Percentiles rank a stretch among this genome's conserved stretches.
Evolutionary conservation across 129 eudicot species (phyloP).

Genomic region (Tagetes patula): DNA sequence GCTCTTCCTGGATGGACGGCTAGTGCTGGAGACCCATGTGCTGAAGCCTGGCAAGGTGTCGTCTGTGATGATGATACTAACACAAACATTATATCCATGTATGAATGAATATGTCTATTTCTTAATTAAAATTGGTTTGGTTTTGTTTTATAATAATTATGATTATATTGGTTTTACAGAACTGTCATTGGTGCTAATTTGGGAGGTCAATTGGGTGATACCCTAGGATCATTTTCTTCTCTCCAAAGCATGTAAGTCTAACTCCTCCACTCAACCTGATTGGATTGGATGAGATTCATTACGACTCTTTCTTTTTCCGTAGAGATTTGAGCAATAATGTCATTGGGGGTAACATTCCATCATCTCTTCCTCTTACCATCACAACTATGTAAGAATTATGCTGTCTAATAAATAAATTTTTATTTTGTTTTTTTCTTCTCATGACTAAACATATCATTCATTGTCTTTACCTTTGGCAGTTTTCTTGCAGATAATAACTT

Average conservation of each 20-base stretch:
- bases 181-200: conserved; percentile 66
- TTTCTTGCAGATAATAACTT: conserved; percentile 93
- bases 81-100: conserved; percentile 64
- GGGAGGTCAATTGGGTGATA: conserved; percentile 87
- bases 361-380: conserved; percentile 61
- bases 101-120: conserved; percentile 25
- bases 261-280: not conserved
- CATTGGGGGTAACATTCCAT: conserved; percentile 79
- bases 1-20: conserved; percentile 89
- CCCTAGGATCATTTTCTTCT: conserved; percentile 69
- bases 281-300: not conserved
- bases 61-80: conserved; percentile 54
- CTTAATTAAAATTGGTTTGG: not conserved
- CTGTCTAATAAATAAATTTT: conserved; percentile 5
- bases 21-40: conserved; percentile 91
- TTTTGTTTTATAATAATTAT: not conserved
- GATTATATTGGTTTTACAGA: conserved; percentile 40
- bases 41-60: conserved; percentile 87
- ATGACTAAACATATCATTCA: conserved; percentile 36
- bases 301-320: conserved; percentile 5
- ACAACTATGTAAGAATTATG: conserved; percentile 56
- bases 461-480: conserved; percentile 76
- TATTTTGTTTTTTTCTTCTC: conserved; percentile 1
- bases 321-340: conserved; percentile 75
- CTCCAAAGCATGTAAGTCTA: conserved; percentile 61